Conservation (phyloP, 306 rosid genomes). For the Elaeagnus macrophylla region DNA sequence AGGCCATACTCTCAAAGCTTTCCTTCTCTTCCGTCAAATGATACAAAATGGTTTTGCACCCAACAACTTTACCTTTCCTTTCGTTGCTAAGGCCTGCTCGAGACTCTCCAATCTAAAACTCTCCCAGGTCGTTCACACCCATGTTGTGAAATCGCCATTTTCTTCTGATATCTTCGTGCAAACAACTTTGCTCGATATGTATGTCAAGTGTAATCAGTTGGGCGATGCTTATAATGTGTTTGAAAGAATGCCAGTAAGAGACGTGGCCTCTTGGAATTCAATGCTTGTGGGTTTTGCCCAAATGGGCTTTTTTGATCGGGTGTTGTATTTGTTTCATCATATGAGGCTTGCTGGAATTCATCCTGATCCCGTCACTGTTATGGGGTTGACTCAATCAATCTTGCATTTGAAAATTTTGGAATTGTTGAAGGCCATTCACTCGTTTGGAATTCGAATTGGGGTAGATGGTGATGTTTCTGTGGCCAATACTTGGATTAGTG, state of each 20-base stretch:
- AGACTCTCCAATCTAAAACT: neutral
- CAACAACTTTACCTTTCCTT: neutral
- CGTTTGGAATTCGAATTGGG: constrained; percentile 42
- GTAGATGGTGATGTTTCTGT: constrained; percentile 33
- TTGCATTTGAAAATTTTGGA: constrained; percentile 21
- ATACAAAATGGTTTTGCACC: neutral
- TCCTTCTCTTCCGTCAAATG: constrained; percentile 1
- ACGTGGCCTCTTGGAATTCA: constrained; percentile 51
- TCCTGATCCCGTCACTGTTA: constrained; percentile 42
- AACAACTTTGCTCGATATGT: neutral
- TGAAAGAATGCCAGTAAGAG: constrained; percentile 41
- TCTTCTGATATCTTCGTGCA: neutral
- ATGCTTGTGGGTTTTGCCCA: constrained; percentile 52
- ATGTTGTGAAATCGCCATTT: neutral
- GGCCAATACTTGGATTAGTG: constrained; percentile 57
- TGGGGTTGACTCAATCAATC: constrained; percentile 36
- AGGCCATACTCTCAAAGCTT: neutral
- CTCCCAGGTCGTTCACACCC: neutral
- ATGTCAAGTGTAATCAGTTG: neutral
- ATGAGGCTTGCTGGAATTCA: constrained; percentile 43
- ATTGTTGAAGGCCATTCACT: constrained; percentile 39
- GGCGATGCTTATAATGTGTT: constrained; percentile 36
- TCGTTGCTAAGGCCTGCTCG: neutral
- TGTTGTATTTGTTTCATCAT: constrained; percentile 25
- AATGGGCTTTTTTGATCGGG: constrained; percentile 22